Base-by-base conservation (phyloP, 352 stramenopile genomes). In the Phytopythium mirpurense region DNA sequence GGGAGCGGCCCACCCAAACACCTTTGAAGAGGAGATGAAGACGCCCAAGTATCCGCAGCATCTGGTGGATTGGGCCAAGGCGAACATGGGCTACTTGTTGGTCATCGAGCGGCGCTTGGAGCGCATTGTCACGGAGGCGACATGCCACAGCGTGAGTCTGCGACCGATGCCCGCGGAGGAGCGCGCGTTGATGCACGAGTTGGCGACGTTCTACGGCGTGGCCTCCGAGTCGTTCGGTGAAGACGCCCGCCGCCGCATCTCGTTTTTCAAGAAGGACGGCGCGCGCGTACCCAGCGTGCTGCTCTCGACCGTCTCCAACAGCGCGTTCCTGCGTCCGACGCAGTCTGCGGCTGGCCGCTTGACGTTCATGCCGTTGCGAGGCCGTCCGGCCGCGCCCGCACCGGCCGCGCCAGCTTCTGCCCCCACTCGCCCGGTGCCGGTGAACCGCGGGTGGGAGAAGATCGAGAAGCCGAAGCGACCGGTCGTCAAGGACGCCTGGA, bases 11-110 rank as follows among this genome's bases (percentile, higher is more conserved):
- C 59, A 63, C 34, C 56, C 68, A 9, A 72, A 75, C 1, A 72
- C 72, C 18, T 88, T 93, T 57, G 79, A 89, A 54, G 68, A 88
- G 29, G 83, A 93, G 51, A 78, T 93, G 72, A 79, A 86, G 57
- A 83, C 71, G 8, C 80, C 80, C 1, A 78, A 57, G 44, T 93
- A 88, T 52, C 57, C 76, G 2, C 54, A 77, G 35, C 61, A 86
- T 10, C 51, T 93, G 24, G 66, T 90, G 19, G 66, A 83, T 2
- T 93, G 83, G 83, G 83, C 67, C 14, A 90, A 90, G 43, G 63
- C 65, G 0, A 93, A 93, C 50, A 59, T 66, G 11, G 78, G 79
- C 23, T 90, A 90, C 37, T 55, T 93, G 12, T 60, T 73, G 7
- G 74, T 88, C 24, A 77, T 93, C 9, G 79, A 93, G 60, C 78